A percentile compares a stretch with the other conserved stretches of the same genome.
These are phyloP conservation scores for Coemansia reversa DNA, from an alignment of 192 early-diverging fungal species.

Conservation along the genomic window DNA sequence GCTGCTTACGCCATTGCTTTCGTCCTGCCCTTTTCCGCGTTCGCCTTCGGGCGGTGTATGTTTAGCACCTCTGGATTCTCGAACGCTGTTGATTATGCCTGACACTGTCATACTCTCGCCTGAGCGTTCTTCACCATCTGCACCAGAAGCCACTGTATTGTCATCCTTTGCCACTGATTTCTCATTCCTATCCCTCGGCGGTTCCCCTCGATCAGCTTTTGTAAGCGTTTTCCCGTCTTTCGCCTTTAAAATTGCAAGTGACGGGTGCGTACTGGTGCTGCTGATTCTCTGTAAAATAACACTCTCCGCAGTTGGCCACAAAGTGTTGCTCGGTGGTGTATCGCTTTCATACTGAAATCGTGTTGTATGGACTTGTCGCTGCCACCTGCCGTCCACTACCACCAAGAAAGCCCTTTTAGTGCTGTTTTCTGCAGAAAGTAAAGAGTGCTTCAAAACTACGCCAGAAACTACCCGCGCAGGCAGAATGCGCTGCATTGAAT, in stretches of 20 bases:
- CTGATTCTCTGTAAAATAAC: conserved; percentile 51
- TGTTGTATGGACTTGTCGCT: conserved; percentile 1
- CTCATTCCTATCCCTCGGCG: background rate
- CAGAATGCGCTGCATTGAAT: too few species aligned
- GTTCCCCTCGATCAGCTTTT: background rate
- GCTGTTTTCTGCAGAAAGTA: too few species aligned
- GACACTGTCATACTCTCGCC: conserved; percentile 30
- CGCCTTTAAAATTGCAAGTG: conserved; percentile 8
- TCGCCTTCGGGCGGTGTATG: background rate
- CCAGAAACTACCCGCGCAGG: too few species aligned
- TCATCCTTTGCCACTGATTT: conserved; percentile 5
- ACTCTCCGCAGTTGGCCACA: conserved; percentile 49
- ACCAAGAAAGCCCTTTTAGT: too few species aligned
- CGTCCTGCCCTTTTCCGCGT: background rate
- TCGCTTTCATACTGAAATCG: background rate
- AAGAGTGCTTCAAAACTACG: too few species aligned
- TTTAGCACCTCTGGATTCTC: conserved; percentile 25
- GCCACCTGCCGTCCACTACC: too few species aligned
- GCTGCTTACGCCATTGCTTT: background rate
- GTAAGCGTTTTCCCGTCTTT: background rate
- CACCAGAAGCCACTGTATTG: background rate
- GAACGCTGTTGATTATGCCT: conserved; percentile 35
- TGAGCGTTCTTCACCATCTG: background rate
- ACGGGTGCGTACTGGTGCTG: conserved; percentile 21
- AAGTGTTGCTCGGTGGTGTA: background rate